Percentiles rank a stretch among this genome's conserved stretches.
Evolutionary conservation across 169 alveolate genomes (phyloP).

Genomic region (Cystoisospora suis): DNA sequence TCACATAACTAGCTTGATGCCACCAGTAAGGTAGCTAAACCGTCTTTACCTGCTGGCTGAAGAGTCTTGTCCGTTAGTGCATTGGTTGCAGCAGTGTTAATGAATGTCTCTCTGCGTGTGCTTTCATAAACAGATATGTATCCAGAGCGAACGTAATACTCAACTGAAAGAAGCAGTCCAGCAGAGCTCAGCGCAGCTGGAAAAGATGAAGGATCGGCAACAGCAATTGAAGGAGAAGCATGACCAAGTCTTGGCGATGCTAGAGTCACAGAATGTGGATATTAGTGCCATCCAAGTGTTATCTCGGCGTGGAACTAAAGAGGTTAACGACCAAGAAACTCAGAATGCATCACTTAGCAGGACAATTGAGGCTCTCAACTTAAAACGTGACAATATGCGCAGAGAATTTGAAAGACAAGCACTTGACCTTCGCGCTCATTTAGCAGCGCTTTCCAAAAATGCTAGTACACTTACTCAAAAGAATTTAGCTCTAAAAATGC

Average conservation of each 20-base stretch:
- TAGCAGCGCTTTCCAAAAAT: not conserved
- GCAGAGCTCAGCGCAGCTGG: not conserved
- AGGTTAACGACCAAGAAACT: not conserved
- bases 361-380: not conserved
- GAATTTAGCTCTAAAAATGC: not conserved
- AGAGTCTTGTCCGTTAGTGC: no score
- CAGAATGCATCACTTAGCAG: not conserved
- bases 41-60: no score
- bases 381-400: not conserved
- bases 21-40: no score
- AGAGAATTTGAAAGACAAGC: not conserved
- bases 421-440: not conserved
- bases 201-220: not conserved
- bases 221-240: not conserved
- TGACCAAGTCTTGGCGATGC: not conserved
- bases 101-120: no score
- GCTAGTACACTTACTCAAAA: not conserved
- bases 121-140: not conserved
- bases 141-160: not conserved
- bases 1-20: no score
- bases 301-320: not conserved
- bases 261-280: not conserved
- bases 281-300: not conserved
- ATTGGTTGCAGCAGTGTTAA: no score
- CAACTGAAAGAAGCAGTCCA: conserved; percentile 11